Percentiles rank a stretch among this genome's conserved stretches.
Evolutionary conservation across 805 yeast species (phyloP).

Genomic region (Candida sanyiensis): DNA sequence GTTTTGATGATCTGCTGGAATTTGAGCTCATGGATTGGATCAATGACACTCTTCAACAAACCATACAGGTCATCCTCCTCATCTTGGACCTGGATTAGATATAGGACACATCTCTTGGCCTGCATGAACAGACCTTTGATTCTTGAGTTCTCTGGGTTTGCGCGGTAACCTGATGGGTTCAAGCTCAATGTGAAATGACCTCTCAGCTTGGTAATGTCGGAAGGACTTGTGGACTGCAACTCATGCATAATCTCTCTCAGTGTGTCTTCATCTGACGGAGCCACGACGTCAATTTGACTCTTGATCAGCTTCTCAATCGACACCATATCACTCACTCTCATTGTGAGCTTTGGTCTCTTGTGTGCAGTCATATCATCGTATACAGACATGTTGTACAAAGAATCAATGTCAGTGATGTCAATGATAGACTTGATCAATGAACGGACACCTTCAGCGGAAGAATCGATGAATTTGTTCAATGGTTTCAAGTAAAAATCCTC

Average conservation of each 20-base stretch:
- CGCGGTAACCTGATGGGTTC: constrained; percentile 47
- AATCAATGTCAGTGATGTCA: constrained; percentile 51
- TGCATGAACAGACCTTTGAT: constrained; percentile 58
- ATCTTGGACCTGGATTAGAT: constrained; percentile 76
- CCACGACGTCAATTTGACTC: constrained; percentile 36
- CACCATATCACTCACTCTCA: constrained; percentile 42
- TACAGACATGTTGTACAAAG: constrained; percentile 52
- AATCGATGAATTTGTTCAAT: constrained; percentile 61
- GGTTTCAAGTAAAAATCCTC: constrained; percentile 72
- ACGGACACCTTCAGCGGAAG: constrained; percentile 43
- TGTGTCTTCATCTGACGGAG: constrained; percentile 49
- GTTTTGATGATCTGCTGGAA: constrained; percentile 49
- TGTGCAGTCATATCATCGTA: constrained; percentile 64
- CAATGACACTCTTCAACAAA: constrained; percentile 59
- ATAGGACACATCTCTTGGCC: constrained; percentile 76
- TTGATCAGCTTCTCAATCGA: constrained; percentile 40
- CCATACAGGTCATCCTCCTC: constrained; percentile 62
- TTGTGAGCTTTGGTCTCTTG: constrained; percentile 41
- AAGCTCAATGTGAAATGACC: constrained; percentile 52
- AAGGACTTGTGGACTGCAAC: constrained; percentile 38
- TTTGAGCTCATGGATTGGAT: constrained; percentile 59
- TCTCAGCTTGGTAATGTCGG: constrained; percentile 44
- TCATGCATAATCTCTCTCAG: constrained; percentile 39
- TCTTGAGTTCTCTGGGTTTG: constrained; percentile 48
- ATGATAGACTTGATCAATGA: constrained; percentile 43